These are phyloP conservation scores for Babesia sp. DNA, from an alignment of 169 alveolate genomes.

Conservation along the genomic window DNA sequence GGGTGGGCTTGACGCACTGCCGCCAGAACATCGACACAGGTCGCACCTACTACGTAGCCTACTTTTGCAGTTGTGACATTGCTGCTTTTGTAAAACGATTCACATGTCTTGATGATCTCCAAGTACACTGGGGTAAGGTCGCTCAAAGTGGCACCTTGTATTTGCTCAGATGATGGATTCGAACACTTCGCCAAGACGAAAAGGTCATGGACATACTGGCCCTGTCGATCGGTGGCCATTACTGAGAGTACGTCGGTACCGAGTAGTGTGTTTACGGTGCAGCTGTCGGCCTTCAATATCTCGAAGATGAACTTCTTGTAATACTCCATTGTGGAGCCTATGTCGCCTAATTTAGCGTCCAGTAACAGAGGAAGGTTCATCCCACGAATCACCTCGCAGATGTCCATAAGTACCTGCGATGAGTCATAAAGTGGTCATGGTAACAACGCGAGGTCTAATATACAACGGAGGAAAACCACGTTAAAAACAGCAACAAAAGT, in stretches of 20 bases:
- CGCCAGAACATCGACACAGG: constrained; percentile 69
- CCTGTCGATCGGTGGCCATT: constrained; percentile 51
- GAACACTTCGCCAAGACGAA: constrained; percentile 73
- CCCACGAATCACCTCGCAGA: constrained; percentile 60
- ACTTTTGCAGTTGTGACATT: not conserved
- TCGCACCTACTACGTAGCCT: constrained; percentile 73
- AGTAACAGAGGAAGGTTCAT: constrained; percentile 68
- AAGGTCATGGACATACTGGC: constrained; percentile 51
- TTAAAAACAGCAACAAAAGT: too few species aligned
- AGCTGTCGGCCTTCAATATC: constrained; percentile 70
- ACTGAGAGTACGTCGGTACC: constrained; percentile 72
- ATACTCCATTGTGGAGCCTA: constrained; percentile 76
- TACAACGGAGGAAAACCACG: too few species aligned
- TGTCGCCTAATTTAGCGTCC: constrained; percentile 77
- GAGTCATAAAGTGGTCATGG: too few species aligned
- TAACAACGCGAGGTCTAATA: too few species aligned
- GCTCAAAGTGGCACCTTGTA: constrained; percentile 62
- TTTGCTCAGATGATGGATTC: constrained; percentile 64
- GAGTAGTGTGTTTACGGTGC: constrained; percentile 75
- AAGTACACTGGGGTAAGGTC: constrained; percentile 61
- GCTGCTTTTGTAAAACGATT: constrained; percentile 37
- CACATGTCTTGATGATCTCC: constrained; percentile 64
- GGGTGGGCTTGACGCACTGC: constrained; percentile 64
- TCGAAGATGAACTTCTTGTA: constrained; percentile 76
- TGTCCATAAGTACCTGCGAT: constrained; percentile 67